Conservation (phyloP, 495 filamentous ascomycete species). For the Viridothelium virens region DNA sequence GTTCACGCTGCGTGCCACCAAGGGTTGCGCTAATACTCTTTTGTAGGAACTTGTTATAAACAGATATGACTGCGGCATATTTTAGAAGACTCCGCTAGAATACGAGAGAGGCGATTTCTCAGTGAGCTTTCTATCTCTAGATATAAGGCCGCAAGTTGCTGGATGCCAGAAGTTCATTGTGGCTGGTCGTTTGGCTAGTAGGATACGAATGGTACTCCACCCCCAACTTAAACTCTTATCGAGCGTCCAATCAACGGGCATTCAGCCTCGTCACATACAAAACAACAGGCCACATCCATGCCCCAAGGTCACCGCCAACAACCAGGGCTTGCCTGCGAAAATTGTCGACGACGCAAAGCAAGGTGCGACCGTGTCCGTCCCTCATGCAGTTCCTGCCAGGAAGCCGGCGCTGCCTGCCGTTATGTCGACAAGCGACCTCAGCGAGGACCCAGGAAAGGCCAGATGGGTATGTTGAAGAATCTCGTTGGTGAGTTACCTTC, state of each 20-base stretch:
- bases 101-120: not conserved
- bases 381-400: not conserved
- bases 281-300: not conserved
- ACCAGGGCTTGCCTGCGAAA: not conserved
- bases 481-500: not conserved
- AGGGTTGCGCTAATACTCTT: too few relatives aligned
- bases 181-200: not conserved
- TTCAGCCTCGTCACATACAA: not conserved
- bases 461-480: not conserved
- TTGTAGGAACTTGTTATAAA: not conserved
- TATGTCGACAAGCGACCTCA: not conserved
- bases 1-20: too few relatives aligned
- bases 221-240: not conserved
- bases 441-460: not conserved
- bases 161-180: not conserved
- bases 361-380: not conserved
- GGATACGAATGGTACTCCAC: not conserved
- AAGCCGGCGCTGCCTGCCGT: not conserved
- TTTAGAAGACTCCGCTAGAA: not conserved
- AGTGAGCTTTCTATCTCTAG: not conserved
- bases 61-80: too few relatives aligned
- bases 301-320: not conserved
- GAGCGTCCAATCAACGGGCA: not conserved
- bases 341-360: not conserved
- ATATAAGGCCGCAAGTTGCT: not conserved